Percentiles rank a stretch among this genome's conserved stretches.
These are phyloP conservation scores for Umbelopsis sp. DNA, from an alignment of 371 early-diverging fungal genomes.

Conservation along the genomic window DNA sequence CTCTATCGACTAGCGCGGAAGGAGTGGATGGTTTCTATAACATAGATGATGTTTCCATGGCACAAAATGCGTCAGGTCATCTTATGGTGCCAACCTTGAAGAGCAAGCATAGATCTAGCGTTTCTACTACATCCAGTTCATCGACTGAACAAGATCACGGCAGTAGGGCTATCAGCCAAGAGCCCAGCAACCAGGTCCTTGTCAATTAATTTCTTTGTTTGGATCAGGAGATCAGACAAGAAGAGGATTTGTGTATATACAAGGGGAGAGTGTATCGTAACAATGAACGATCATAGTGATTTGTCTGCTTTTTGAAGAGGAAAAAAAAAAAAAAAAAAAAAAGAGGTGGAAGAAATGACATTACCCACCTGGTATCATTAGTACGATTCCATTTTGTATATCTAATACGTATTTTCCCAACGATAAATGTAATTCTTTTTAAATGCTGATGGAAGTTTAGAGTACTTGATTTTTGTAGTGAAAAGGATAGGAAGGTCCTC, in stretches of 20 bases:
- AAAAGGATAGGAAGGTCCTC: too few species aligned
- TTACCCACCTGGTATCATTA: too few species aligned
- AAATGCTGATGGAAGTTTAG: neutral
- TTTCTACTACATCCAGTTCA: neutral
- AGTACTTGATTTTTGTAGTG: too few species aligned
- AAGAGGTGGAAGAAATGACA: too few species aligned
- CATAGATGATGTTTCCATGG: constrained; percentile 22
- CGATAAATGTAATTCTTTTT: neutral
- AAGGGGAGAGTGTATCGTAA: too few species aligned
- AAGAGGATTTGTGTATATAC: neutral
- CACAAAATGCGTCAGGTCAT: constrained; percentile 37
- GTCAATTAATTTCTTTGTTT: neutral
- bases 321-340: too few species aligned
- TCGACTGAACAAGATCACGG: neutral
- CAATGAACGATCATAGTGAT: too few species aligned
- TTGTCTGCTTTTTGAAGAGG: too few species aligned
- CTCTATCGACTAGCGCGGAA: constrained; percentile 29
- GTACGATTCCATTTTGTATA: neutral
- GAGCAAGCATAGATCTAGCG: neutral
- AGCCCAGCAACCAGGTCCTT: neutral
- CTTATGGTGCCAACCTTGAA: constrained; percentile 36
- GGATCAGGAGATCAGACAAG: too few species aligned
- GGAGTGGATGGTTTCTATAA: neutral
- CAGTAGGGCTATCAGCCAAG: neutral
- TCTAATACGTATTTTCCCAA: neutral